Base-by-base conservation (phyloP, 1,284 basidiomycete species). In the Moesziomyces globuligerus region DNA sequence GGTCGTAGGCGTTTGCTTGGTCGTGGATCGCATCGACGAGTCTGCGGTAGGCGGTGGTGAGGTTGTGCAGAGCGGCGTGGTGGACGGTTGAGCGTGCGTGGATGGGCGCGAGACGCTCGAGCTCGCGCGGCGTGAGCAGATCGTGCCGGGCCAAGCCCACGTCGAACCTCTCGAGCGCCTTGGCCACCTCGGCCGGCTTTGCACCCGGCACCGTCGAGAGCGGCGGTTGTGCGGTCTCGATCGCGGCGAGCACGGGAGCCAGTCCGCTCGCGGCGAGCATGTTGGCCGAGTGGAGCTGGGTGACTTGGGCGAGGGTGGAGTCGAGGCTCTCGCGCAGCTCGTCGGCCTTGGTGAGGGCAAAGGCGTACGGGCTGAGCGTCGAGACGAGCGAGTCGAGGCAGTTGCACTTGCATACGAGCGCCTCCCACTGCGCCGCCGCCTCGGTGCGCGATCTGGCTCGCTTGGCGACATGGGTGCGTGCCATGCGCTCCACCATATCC, bases 391-490 rank as follows among this genome's bases (percentile, higher is more conserved):
- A 46, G 13, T 61, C 64, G 29, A 70, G 51, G 42, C 75, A 76
- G 51, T 79, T 79, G 38, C 46, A 48, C 4, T 49, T 36, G 26
- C 71, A 77, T 11, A 77, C 41, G 24, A 41, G 32, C 11, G 51
- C 28, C 32, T 75, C 72, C 76, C 76, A 78, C 8, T 43, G 24
- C 13, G 56, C 62, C 8, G 29, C 45, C 1, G 38, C 32, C 18
- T 67, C 68, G 20, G 43, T 24, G 7, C 47, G 51, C 17, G 44
- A 43, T 7, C 57, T 36, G 3, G 48, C 25, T 7, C 50, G 59
- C 28, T 57, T 66, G 9, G 46, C 28, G 8, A 56, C 40, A 29
- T 60, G 54, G 5, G 45, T 5, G 0, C 42, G 43, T 1, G 67
- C 57, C 66, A 73, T 68, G 34, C 67, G 59, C 9, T 48, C 44